Evolutionary conservation across 176 grass and related monocot genomes (phyloP).

Genomic region (Chloris gayana): DNA sequence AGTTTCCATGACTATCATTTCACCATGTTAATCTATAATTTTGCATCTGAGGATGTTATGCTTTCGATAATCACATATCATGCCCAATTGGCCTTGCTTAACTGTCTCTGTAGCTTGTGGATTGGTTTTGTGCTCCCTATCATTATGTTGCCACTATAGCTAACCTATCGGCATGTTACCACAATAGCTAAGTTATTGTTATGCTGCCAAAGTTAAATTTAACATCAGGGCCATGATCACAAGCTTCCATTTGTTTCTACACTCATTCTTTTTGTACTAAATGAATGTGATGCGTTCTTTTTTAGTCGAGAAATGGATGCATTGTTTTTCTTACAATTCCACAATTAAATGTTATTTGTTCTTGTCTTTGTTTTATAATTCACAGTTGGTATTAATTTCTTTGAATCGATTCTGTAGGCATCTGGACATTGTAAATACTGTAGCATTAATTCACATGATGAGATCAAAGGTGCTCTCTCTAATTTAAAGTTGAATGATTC

Average conservation of each 20-base stretch:
- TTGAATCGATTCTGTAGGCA: constrained; percentile 40
- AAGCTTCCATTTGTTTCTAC: constrained; percentile 11
- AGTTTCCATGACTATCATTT: constrained; percentile 30
- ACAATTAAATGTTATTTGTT: constrained; percentile 15
- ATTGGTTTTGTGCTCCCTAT: background rate
- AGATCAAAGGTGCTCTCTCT: constrained; percentile 46
- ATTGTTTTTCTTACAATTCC: constrained; percentile 16
- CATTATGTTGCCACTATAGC: background rate
- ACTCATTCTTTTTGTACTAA: constrained; percentile 8
- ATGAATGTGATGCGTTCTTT: background rate
- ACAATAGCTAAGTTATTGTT: background rate
- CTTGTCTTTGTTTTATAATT: constrained; percentile 24
- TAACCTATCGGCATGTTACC: background rate
- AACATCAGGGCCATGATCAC: background rate
- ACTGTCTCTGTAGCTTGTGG: constrained; percentile 18
- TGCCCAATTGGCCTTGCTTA: constrained; percentile 17
- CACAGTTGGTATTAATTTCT: constrained; percentile 27
- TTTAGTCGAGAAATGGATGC: background rate
- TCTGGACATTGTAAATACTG: constrained; percentile 49
- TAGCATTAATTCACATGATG: constrained; percentile 28
- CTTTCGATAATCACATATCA: constrained; percentile 13
- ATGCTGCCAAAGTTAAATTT: constrained; percentile 10
- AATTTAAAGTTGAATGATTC: constrained; percentile 68
- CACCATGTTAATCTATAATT: background rate
- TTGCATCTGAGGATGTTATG: constrained; percentile 19